These are phyloP conservation scores for Pythium diclinum DNA, from an alignment of 352 stramenopile species.

Conservation along the genomic window DNA sequence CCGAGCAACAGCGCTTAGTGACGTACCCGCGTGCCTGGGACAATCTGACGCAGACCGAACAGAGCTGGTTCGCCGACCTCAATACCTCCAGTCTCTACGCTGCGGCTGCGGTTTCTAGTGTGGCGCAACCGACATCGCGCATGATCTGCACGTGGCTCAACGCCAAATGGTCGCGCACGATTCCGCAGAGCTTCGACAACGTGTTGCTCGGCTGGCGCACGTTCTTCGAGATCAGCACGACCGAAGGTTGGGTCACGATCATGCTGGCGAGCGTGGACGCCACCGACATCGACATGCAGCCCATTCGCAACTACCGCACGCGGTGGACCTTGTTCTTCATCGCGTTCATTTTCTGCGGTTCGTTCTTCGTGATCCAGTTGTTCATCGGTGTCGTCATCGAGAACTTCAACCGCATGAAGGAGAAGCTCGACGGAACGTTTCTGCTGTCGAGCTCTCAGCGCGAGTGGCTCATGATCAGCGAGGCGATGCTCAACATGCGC, in stretches of 20 bases:
- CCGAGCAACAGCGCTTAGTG: constrained; percentile 35
- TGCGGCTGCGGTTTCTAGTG: not conserved
- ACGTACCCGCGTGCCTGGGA: constrained; percentile 43
- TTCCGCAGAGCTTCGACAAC: constrained; percentile 81
- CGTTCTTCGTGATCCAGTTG: constrained; percentile 90
- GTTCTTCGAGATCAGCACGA: constrained; percentile 91
- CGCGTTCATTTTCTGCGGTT: constrained; percentile 82
- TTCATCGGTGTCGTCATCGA: constrained; percentile 92
- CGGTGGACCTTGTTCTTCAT: constrained; percentile 85
- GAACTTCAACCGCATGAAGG: constrained; percentile 85
- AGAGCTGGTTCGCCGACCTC: constrained; percentile 37
- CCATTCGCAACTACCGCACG: constrained; percentile 62
- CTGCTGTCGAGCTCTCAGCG: constrained; percentile 73
- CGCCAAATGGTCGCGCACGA: constrained; percentile 40
- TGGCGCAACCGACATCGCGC: constrained; percentile 30
- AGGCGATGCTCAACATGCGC: constrained; percentile 39
- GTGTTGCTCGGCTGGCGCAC: constrained; percentile 49
- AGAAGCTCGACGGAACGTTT: constrained; percentile 54
- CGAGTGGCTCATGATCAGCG: constrained; percentile 70
- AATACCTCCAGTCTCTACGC: constrained; percentile 16
- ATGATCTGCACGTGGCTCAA: constrained; percentile 42
- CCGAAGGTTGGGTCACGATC: constrained; percentile 84
- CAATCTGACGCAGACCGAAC: constrained; percentile 39
- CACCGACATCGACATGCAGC: constrained; percentile 87
- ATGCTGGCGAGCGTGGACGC: constrained; percentile 87